Evolutionary conservation across 805 yeast genomes (phyloP), one percentile per base, ranked within the genome.

Genomic region (Nakazawaea wickerhamii): DNA sequence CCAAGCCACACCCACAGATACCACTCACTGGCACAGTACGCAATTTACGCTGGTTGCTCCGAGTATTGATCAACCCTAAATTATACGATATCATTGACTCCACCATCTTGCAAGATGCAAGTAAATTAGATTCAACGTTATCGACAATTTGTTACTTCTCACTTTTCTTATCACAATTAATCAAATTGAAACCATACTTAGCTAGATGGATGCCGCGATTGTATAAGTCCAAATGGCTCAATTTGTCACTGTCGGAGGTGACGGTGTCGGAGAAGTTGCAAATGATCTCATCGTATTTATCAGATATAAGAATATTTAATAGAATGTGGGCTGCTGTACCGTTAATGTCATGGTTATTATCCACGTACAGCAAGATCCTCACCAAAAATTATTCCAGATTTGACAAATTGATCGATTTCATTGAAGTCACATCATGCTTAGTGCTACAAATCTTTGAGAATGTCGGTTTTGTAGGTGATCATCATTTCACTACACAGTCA

Each of bases 281-380:
- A 27, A 36, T 40, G 4, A 21, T 64, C 18, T 62, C 67, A 2
- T 47, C 51, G 4, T 64, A 64, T 37, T 38, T 64, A 3, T 53
- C 66, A 11, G 67, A 61, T 42, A 47, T 64, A 4, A 53, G 68
- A 26, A 61, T 63, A 18, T 64, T 64, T 48, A 57, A 59, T 40
- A 49, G 68, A 36, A 55, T 63, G 55, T 64, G 65, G 60, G 64
- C 59, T 5, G 38, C 59, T 17, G 63, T 66, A 11, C 54, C 54
- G 19, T 37, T 55, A 27, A 43, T 57, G 41, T 47, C 59, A 10
- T 54, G 49, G 43, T 53, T 56, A 14, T 34, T 53, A 9, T 28
- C 51, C 8, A 48, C 8, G 14, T 55, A 5, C 43, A 35, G 25
- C 7, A 39, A n/a, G 40, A 51, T 7, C 6, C 32, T n/a, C 9